These are phyloP conservation scores for Fraxinus sp. DNA, from an alignment of 305 asterid species.

Conservation along the genomic window DNA sequence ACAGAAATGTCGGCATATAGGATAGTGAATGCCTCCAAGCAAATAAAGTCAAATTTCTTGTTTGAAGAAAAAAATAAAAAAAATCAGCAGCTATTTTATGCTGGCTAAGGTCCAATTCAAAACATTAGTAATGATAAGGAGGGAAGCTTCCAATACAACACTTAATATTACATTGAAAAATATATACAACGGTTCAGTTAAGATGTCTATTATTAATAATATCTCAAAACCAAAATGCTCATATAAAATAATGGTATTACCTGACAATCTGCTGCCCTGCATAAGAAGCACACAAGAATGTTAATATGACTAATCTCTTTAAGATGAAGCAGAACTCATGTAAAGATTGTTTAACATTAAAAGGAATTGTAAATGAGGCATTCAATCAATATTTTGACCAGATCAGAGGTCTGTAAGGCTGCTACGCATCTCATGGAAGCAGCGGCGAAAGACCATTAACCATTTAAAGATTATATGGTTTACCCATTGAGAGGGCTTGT, in stretches of 20 bases:
- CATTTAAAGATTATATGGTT: neutral
- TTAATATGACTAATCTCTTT: slow-evolving; percentile 25
- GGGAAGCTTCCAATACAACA: neutral
- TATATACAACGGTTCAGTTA: neutral
- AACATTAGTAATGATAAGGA: slow-evolving; percentile 2
- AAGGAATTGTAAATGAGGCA: neutral
- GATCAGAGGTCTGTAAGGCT: neutral
- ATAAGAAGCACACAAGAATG: slow-evolving; percentile 29
- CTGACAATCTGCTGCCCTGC: slow-evolving; percentile 94
- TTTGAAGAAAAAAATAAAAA: neutral
- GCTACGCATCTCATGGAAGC: neutral
- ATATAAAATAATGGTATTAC: slow-evolving; percentile 27
- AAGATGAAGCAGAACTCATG: slow-evolving; percentile 3
- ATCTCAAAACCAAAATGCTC: neutral
- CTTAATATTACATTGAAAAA: neutral
- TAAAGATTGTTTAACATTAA: neutral
- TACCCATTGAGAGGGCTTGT: neutral
- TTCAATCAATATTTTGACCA: neutral
- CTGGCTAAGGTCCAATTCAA: slow-evolving; percentile 12
- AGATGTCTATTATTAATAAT: neutral
- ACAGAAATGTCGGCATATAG: neutral
- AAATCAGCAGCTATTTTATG: neutral
- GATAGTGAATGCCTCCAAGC: neutral
- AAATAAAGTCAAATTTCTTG: slow-evolving; percentile 2
- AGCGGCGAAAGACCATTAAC: neutral